These are phyloP conservation scores for Neoboletus subvelutipes DNA, from an alignment of 768 basidiomycete species.

Conservation along the genomic window DNA sequence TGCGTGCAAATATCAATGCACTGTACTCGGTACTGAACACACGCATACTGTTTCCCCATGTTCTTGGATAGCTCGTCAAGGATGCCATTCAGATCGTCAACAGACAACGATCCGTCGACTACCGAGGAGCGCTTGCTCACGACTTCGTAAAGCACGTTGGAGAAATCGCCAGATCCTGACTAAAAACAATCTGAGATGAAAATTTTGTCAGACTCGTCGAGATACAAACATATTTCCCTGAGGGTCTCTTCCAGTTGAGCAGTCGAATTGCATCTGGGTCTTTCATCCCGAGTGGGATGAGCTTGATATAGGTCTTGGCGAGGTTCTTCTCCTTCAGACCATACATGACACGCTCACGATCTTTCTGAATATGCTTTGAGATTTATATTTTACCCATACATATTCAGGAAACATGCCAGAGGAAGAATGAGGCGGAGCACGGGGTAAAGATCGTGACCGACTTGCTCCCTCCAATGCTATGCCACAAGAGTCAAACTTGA, in stretches of 20 bases:
- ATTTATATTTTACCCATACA: not conserved
- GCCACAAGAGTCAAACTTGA: slow-evolving; percentile 15
- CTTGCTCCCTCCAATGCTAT: slow-evolving; percentile 83
- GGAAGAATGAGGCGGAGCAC: slow-evolving; percentile 87
- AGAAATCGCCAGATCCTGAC: slow-evolving; percentile 83
- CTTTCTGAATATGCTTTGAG: slow-evolving; percentile 60
- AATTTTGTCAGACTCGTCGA: not conserved
- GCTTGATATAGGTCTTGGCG: slow-evolving; percentile 88
- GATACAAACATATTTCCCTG: slow-evolving; percentile 57
- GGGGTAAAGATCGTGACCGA: slow-evolving; percentile 88
- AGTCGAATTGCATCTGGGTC: slow-evolving; percentile 82
- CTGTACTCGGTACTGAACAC: not conserved
- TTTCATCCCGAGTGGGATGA: slow-evolving; percentile 78
- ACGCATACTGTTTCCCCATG: slow-evolving; percentile 70
- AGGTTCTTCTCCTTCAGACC: slow-evolving; percentile 94
- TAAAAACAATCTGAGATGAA: slow-evolving; percentile 27
- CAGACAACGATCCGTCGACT: slow-evolving; percentile 66
- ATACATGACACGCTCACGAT: slow-evolving; percentile 88
- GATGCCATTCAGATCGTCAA: slow-evolving; percentile 81
- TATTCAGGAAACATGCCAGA: slow-evolving; percentile 51
- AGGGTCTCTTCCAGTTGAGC: slow-evolving; percentile 88
- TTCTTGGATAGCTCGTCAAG: slow-evolving; percentile 75
- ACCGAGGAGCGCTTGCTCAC: slow-evolving; percentile 82
- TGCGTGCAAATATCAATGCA: slow-evolving; percentile 34
- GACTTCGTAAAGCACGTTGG: slow-evolving; percentile 83